Percentiles rank a stretch among this genome's conserved stretches.
These are phyloP conservation scores for Pterula multifida DNA, from an alignment of 1,284 basidiomycete genomes.

Conservation along the genomic window DNA sequence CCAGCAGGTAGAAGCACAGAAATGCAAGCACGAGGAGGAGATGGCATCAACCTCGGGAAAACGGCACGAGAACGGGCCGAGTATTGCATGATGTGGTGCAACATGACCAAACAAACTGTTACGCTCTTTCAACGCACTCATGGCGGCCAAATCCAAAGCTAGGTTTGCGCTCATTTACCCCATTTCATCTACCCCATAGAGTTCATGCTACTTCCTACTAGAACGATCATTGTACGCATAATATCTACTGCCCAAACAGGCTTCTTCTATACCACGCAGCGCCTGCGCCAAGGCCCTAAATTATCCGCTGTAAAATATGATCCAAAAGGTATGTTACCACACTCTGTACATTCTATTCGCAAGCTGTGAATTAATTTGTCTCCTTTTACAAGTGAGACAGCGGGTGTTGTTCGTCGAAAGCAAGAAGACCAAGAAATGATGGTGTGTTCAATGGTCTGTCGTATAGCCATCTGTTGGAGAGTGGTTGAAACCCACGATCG, in stretches of 20 bases:
- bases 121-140: slow-evolving; percentile 8
- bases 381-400: slow-evolving; percentile 39
- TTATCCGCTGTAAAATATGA: slow-evolving; percentile 85
- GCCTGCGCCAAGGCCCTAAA: slow-evolving; percentile 58
- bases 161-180: slow-evolving; percentile 24
- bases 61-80: too few species aligned
- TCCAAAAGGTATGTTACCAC: slow-evolving; percentile 53
- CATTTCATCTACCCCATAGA: background rate
- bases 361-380: slow-evolving; percentile 1
- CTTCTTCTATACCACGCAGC: slow-evolving; percentile 77
- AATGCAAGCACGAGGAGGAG: too few species aligned
- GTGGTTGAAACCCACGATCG: too few species aligned
- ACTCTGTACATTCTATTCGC: slow-evolving; percentile 10
- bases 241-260: slow-evolving; percentile 86
- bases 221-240: slow-evolving; percentile 75
- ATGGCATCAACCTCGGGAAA: too few species aligned
- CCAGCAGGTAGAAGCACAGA: too few species aligned
- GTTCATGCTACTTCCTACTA: slow-evolving; percentile 17
- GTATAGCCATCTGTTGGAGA: too few species aligned
- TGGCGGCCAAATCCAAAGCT: slow-evolving; percentile 43
- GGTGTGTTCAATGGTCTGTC: too few species aligned
- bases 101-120: background rate
- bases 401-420: slow-evolving; percentile 73
- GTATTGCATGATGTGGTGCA: too few species aligned
- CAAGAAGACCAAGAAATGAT: slow-evolving; percentile 48